Conservation (phyloP, 1,139 yeast genomes). For the Taiozyma sp. region DNA sequence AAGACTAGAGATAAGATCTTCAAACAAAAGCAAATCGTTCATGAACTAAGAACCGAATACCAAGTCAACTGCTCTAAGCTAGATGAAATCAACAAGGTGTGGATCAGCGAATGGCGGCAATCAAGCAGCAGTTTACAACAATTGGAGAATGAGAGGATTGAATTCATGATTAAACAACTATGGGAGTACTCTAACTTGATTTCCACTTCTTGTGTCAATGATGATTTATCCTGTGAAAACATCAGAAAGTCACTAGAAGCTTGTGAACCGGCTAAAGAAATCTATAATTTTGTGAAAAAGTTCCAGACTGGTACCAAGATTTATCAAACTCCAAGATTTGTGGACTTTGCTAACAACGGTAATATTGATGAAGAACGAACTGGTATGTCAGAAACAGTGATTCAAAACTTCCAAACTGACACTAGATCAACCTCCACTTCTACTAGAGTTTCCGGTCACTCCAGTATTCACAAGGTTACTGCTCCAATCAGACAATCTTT, state of each 20-base stretch:
- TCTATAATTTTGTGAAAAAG: slow-evolving; percentile 46
- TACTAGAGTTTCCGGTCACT: slow-evolving; percentile 6
- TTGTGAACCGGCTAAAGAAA: slow-evolving; percentile 58
- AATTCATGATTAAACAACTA: slow-evolving; percentile 65
- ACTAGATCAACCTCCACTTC: slow-evolving; percentile 11
- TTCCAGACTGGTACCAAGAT: slow-evolving; percentile 67
- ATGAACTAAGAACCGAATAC: slow-evolving; percentile 49
- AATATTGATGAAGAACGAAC: slow-evolving; percentile 19
- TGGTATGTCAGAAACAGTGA: slow-evolving; percentile 7
- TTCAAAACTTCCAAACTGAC: slow-evolving; percentile 1
- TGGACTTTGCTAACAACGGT: slow-evolving; percentile 40
- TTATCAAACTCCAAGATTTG: slow-evolving; percentile 48
- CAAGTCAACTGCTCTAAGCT: slow-evolving; percentile 52
- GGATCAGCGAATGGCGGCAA: slow-evolving; percentile 76
- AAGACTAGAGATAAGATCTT: slow-evolving; percentile 56
- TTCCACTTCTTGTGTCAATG: slow-evolving; percentile 72
- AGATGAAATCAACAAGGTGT: slow-evolving; percentile 62
- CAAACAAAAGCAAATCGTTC: slow-evolving; percentile 46
- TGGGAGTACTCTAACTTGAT: slow-evolving; percentile 81
- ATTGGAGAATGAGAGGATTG: slow-evolving; percentile 74
- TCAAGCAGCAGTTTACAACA: slow-evolving; percentile 67
- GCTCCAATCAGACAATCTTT: slow-evolving; percentile 1
- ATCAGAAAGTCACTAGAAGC: slow-evolving; percentile 64
- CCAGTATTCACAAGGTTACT: slow-evolving; percentile 3
- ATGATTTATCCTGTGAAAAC: slow-evolving; percentile 69